Evolutionary conservation across 768 basidiomycete genomes (phyloP).

Genomic region (Tylopilus cervinicoccineus): DNA sequence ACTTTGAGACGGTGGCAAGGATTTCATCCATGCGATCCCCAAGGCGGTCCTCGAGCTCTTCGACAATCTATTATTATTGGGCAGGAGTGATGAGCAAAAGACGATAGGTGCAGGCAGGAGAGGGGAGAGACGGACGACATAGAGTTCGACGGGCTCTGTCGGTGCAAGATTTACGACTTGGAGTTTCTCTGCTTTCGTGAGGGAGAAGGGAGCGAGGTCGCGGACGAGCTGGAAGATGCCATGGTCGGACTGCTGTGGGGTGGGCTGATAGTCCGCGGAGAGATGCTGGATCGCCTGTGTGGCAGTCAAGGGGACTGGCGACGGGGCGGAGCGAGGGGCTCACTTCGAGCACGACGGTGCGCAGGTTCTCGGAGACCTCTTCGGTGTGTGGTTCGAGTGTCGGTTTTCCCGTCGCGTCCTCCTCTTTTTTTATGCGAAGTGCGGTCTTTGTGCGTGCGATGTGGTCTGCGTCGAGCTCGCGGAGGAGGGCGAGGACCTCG

Average conservation of each 20-base stretch:
- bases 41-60: slow-evolving; percentile 85
- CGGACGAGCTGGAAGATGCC: slow-evolving; percentile 65
- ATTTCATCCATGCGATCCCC: slow-evolving; percentile 68
- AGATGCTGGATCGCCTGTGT: slow-evolving; percentile 82
- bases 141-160: slow-evolving; percentile 76
- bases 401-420: slow-evolving; percentile 45
- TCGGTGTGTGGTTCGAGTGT: slow-evolving; percentile 36
- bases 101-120: background rate
- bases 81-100: background rate
- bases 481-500: slow-evolving; percentile 78
- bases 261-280: slow-evolving; percentile 69
- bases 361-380: slow-evolving; percentile 73
- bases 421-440: slow-evolving; percentile 72
- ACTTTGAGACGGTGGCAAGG: slow-evolving; percentile 50
- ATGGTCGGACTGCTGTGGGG: slow-evolving; percentile 56
- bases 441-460: slow-evolving; percentile 66
- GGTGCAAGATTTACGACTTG: slow-evolving; percentile 91
- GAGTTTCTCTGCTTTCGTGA: slow-evolving; percentile 91
- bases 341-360: slow-evolving; percentile 80
- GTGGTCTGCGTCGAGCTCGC: slow-evolving; percentile 73
- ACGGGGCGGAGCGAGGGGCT: background rate
- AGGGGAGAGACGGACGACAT: slow-evolving; percentile 61
- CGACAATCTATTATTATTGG: slow-evolving; percentile 79
- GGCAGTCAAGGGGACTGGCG: background rate
- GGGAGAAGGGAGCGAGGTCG: slow-evolving; percentile 57